phyloP scores from a whole-genome alignment of 352 stramenopile species.

The Globisporangium nodosum region DNA sequence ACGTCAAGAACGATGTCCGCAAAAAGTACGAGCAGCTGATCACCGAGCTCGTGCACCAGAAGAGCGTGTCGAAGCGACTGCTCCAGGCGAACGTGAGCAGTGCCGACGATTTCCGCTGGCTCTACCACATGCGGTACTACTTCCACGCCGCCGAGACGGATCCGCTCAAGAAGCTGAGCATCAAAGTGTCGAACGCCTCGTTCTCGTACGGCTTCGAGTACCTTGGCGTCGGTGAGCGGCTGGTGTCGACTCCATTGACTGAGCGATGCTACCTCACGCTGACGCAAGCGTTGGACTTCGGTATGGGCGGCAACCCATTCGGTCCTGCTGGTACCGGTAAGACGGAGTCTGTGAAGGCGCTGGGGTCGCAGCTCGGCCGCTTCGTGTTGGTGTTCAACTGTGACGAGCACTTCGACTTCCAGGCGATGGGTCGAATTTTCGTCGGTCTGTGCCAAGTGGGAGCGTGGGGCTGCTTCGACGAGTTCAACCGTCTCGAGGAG shows the following conservation, averaged over 20 bases:
- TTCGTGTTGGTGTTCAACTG: constrained; percentile 99
- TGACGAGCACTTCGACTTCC: constrained; percentile 99
- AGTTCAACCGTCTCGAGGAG: constrained; percentile 99
- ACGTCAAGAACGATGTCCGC: constrained; percentile 92
- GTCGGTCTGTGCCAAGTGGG: constrained; percentile 99
- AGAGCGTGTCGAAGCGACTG: constrained; percentile 95
- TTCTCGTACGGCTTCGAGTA: constrained; percentile 99
- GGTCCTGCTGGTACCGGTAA: constrained; percentile 99
- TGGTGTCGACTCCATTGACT: constrained; percentile 99
- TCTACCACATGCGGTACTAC: constrained; percentile 99
- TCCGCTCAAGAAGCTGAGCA: constrained; percentile 91
- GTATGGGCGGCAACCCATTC: constrained; percentile 98
- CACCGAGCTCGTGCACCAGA: constrained; percentile 99
- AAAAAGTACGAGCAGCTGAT: constrained; percentile 99
- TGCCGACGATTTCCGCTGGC: constrained; percentile 96
- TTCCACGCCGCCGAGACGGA: constrained; percentile 84
- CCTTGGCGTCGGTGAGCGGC: constrained; percentile 97
- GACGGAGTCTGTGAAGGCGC: constrained; percentile 99
- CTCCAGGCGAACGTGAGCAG: constrained; percentile 78
- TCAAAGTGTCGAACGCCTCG: constrained; percentile 97
- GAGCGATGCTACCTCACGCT: constrained; percentile 99
- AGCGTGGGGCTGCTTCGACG: constrained; percentile 99
- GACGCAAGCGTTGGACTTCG: constrained; percentile 98
- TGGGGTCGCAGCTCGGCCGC: constrained; percentile 97
- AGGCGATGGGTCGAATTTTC: constrained; percentile 99